phyloP scores from a whole-genome alignment of 192 early-diverging fungal species.

The Podila minutissima region DNA sequence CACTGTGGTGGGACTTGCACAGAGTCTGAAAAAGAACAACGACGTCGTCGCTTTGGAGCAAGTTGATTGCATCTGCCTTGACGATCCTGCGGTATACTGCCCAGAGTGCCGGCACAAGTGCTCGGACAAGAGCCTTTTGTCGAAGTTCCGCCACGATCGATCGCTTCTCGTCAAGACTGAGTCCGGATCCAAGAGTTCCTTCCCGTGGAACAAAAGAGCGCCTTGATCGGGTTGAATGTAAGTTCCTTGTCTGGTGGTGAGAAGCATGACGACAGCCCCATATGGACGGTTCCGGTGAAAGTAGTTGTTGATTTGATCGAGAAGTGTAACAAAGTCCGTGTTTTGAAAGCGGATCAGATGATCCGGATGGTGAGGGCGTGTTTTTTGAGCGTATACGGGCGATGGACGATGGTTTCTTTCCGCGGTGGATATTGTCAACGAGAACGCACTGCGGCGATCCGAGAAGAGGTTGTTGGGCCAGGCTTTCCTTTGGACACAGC shows the following conservation, averaged over 20 bases:
- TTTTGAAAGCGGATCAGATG: no score
- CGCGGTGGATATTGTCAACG: constrained; percentile 28
- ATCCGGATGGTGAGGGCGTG: neutral
- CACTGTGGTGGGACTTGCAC: constrained; percentile 12
- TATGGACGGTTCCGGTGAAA: neutral
- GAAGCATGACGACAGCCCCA: neutral
- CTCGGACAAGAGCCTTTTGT: constrained; percentile 26
- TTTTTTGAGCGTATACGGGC: constrained; percentile 8
- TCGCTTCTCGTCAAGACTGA: constrained; percentile 5
- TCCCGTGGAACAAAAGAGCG: constrained; percentile 11
- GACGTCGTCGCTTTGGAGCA: constrained; percentile 29
- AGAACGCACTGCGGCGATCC: constrained; percentile 29
- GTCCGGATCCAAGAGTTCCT: neutral
- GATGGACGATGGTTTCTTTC: constrained; percentile 19
- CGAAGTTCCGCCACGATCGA: constrained; percentile 22
- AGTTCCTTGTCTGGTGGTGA: neutral
- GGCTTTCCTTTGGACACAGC: constrained; percentile 11
- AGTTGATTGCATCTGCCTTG: constrained; percentile 6
- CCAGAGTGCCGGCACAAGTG: constrained; percentile 14
- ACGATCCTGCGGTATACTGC: constrained; percentile 25
- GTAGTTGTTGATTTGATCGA: neutral
- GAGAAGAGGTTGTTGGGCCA: constrained; percentile 24
- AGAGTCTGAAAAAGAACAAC: constrained; percentile 20
- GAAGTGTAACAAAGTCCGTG: no score
- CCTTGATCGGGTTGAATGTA: constrained; percentile 12